These are phyloP conservation scores for Gillenia trifoliata DNA, from an alignment of 306 rosid genomes.

Conservation along the genomic window DNA sequence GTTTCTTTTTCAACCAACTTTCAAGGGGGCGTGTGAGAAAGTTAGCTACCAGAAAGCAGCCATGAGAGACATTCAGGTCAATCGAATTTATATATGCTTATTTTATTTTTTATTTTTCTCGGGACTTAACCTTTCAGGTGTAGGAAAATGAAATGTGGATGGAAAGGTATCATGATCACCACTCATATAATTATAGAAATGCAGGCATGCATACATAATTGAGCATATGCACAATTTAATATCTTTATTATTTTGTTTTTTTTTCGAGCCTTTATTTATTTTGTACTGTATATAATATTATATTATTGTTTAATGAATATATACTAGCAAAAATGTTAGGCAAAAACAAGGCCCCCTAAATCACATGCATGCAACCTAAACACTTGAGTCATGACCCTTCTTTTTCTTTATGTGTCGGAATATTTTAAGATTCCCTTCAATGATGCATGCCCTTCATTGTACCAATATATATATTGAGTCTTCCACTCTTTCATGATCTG, in stretches of 20 bases:
- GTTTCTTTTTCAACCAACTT: conserved; percentile 13
- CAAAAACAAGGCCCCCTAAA: background rate
- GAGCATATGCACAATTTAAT: background rate
- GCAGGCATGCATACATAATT: background rate
- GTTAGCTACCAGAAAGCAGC: conserved; percentile 19
- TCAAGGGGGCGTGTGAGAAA: conserved; percentile 23
- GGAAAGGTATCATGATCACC: background rate
- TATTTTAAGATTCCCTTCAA: too few species aligned
- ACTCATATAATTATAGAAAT: background rate
- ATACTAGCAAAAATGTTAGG: background rate
- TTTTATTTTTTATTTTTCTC: background rate
- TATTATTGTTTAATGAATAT: background rate
- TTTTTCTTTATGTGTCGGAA: too few species aligned
- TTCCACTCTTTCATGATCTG: background rate
- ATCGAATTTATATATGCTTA: background rate
- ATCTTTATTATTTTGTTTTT: too few species aligned
- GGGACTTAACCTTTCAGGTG: background rate
- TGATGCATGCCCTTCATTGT: background rate
- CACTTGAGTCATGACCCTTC: background rate
- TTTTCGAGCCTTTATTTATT: too few species aligned
- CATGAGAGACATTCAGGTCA: background rate
- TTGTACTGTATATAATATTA: background rate
- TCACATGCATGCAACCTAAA: conserved; percentile 13
- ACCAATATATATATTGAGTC: background rate
- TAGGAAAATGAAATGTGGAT: too few species aligned